Percentiles rank a stretch among this genome's conserved stretches.
These are phyloP conservation scores for Nigrospora osmanthi DNA, from an alignment of 2,329 filamentous ascomycete species.

Conservation along the genomic window DNA sequence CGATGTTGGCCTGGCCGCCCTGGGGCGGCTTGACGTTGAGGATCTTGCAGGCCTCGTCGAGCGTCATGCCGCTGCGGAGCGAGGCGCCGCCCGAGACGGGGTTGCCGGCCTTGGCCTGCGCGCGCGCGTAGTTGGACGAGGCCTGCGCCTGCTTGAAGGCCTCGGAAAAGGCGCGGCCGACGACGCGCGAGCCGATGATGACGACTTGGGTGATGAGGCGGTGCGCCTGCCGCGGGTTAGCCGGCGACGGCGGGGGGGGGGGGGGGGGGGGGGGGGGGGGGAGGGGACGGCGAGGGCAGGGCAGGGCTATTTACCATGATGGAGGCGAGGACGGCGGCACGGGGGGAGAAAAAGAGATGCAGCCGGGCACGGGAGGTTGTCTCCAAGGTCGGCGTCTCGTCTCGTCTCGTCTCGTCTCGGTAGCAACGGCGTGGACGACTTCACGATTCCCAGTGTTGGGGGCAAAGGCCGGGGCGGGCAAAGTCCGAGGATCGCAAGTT, in stretches of 20 bases:
- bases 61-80: slow-evolving; percentile 66
- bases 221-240: slow-evolving; percentile 60
- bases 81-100: slow-evolving; percentile 24
- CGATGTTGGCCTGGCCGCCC: slow-evolving; percentile 67
- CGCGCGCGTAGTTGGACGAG: slow-evolving; percentile 71
- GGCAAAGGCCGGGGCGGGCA: too few species aligned
- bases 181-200: slow-evolving; percentile 80
- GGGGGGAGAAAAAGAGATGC: too few species aligned
- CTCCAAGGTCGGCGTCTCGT: too few species aligned
- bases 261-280: too few species aligned
- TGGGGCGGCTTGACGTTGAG: slow-evolving; percentile 89
- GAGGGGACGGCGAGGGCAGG: too few species aligned
- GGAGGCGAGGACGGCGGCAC: too few species aligned
- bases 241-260: too few species aligned
- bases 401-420: too few species aligned
- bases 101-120: slow-evolving; percentile 51
- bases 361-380: too few species aligned
- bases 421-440: too few species aligned
- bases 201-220: slow-evolving; percentile 91
- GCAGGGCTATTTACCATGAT: too few species aligned
- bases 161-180: slow-evolving; percentile 87
- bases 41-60: slow-evolving; percentile 96
- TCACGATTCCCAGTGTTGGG: too few species aligned
- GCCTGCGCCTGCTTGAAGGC: slow-evolving; percentile 94
- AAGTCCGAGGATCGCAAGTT: background rate